A percentile compares a stretch with the other conserved stretches of the same genome.
Evolutionary conservation across 1,284 basidiomycete genomes (phyloP).

Genomic region (Malassezia caprae): DNA sequence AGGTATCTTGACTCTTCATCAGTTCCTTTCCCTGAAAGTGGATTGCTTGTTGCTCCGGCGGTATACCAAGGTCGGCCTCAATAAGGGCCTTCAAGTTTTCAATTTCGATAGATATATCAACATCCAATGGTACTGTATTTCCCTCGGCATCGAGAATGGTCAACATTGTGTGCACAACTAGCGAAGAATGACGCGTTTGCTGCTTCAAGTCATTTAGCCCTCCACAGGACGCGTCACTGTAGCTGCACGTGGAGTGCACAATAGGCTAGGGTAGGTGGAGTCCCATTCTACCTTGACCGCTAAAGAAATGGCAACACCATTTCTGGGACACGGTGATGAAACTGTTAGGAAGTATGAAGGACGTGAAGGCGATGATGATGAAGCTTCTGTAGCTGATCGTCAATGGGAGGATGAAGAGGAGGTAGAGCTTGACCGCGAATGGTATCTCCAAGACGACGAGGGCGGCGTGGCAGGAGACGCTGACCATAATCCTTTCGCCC

Average conservation of each 20-base stretch:
- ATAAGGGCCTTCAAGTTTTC: slow-evolving; percentile 40
- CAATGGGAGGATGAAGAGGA: slow-evolving; percentile 37
- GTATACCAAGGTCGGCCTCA: slow-evolving; percentile 31
- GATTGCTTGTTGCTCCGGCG: slow-evolving; percentile 27
- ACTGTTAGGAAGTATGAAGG: slow-evolving; percentile 5
- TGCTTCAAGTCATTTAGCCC: background rate
- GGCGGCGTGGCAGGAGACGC: slow-evolving; percentile 60
- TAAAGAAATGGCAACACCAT: slow-evolving; percentile 10
- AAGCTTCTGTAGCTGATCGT: slow-evolving; percentile 40
- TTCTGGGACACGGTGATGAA: slow-evolving; percentile 13
- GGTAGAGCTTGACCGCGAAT: slow-evolving; percentile 31
- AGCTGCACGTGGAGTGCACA: background rate
- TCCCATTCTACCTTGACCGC: background rate
- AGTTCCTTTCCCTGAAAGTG: slow-evolving; percentile 22
- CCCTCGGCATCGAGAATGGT: slow-evolving; percentile 37
- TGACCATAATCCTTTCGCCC: slow-evolving; percentile 80
- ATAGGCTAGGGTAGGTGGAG: background rate
- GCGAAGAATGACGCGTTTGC: background rate
- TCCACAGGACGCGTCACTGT: background rate
- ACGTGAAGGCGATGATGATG: slow-evolving; percentile 57
- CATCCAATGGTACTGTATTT: slow-evolving; percentile 35
- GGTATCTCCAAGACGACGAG: slow-evolving; percentile 42
- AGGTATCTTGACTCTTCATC: slow-evolving; percentile 22
- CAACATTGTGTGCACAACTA: slow-evolving; percentile 24
- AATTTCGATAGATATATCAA: slow-evolving; percentile 33